phyloP scores from a whole-genome alignment of 352 stramenopile species.

The Phytophthora crassamura region DNA sequence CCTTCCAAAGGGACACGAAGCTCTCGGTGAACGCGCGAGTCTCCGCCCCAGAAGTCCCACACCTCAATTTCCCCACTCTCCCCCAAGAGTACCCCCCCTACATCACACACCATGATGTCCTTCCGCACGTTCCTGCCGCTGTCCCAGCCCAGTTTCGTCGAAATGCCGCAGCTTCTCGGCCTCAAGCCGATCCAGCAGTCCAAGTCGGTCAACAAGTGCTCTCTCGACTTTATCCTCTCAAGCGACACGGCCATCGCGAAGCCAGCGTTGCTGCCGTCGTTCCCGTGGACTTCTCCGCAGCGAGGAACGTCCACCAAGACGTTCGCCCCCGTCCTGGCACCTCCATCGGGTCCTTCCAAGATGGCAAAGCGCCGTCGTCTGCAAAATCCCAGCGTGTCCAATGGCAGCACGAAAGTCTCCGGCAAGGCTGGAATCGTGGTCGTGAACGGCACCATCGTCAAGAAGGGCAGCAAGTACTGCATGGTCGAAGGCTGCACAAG shows the following conservation, averaged over 20 bases:
- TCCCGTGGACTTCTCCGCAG: conserved; percentile 42
- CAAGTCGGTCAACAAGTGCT: conserved; percentile 55
- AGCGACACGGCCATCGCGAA: conserved; percentile 27
- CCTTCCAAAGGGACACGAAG: conserved; percentile 22
- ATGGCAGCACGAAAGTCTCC: conserved; percentile 37
- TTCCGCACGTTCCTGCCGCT: conserved; percentile 49
- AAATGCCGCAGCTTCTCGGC: conserved; percentile 46
- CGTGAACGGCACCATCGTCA: conserved; percentile 31
- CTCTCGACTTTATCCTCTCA: conserved; percentile 62
- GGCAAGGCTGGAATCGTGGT: conserved; percentile 28
- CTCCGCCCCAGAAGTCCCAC: conserved; percentile 20
- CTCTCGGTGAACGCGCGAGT: conserved; percentile 44
- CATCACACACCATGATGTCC: conserved; percentile 43
- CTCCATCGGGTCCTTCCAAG: conserved; percentile 36
- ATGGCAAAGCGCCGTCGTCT: conserved; percentile 41
- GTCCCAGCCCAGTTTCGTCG: conserved; percentile 44
- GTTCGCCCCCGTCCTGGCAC: conserved; percentile 40
- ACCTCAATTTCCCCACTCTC: conserved; percentile 45
- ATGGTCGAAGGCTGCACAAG: conserved; percentile 58
- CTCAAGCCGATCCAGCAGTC: conserved; percentile 28
- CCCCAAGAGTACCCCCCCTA: conserved; percentile 39
- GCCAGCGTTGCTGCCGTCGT: conserved; percentile 28
- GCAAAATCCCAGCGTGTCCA: conserved; percentile 35
- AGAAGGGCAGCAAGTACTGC: conserved; percentile 69
- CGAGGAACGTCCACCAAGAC: conserved; percentile 45